A percentile compares a stretch with the other conserved stretches of the same genome.
phyloP scores from a whole-genome alignment of 2,329 filamentous ascomycete genomes.

The Chrysoporthe austroafricana region DNA sequence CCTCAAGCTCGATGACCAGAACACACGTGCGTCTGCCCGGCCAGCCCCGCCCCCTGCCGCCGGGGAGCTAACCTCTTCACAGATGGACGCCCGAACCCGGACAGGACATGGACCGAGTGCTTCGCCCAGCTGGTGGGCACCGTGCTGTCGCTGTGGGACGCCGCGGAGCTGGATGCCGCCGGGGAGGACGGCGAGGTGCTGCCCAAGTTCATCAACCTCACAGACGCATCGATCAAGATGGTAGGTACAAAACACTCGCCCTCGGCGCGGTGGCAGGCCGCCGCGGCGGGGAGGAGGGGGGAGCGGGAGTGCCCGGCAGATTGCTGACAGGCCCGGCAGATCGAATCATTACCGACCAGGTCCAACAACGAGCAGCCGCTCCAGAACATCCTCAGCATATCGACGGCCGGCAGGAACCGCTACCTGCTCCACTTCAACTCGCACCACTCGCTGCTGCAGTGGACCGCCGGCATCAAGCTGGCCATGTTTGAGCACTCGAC shows the following conservation, averaged over 20 bases:
- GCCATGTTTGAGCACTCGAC: constrained; percentile 94
- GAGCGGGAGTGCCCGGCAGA: background rate
- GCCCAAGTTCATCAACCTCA: constrained; percentile 83
- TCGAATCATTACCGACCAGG: constrained; percentile 86
- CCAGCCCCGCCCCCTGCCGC: background rate
- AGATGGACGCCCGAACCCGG: constrained; percentile 86
- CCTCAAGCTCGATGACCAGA: constrained; percentile 92
- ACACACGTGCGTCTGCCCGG: constrained; percentile 69
- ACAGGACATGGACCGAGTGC: constrained; percentile 93
- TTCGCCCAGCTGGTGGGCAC: constrained; percentile 97
- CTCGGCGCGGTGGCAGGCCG: too few species aligned
- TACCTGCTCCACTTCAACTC: constrained; percentile 97
- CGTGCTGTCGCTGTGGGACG: constrained; percentile 94
- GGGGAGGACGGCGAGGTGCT: constrained; percentile 69
- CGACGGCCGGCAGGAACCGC: constrained; percentile 92
- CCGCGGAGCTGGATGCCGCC: constrained; percentile 84
- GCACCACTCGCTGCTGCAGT: constrained; percentile 88
- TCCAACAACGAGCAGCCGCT: constrained; percentile 76
- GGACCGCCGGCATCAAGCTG: constrained; percentile 92
- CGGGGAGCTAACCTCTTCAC: constrained; percentile 24
- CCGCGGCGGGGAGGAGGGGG: background rate
- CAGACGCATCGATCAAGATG: constrained; percentile 98
- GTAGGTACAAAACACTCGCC: constrained; percentile 51
- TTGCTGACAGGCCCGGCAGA: constrained; percentile 52
- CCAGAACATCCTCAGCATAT: constrained; percentile 94